These are phyloP conservation scores for Friedmanniomyces simplex DNA, from an alignment of 495 filamentous ascomycete species.

Conservation along the genomic window DNA sequence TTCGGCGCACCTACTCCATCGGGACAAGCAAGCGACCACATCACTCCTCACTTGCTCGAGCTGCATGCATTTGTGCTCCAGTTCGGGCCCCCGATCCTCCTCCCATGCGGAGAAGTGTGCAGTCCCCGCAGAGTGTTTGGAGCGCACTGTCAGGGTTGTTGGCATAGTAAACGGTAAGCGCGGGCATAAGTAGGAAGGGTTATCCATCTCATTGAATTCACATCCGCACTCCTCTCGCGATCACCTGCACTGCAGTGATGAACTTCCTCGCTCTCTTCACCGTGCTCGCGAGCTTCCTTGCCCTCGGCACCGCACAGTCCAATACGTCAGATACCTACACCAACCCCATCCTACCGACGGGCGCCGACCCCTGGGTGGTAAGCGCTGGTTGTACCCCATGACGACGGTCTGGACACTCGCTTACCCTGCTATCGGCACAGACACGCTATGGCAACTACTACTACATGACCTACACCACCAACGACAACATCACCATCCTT, in stretches of 20 bases:
- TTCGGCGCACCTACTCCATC: too few relatives aligned
- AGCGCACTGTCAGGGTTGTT: not conserved
- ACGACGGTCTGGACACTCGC: too few relatives aligned
- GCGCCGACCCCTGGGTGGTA: slow-evolving; percentile 25
- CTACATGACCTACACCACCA: slow-evolving; percentile 28
- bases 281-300: not conserved
- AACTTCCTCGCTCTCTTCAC: not conserved
- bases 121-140: not conserved
- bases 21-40: too few relatives aligned
- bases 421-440: too few relatives aligned
- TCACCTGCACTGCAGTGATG: not conserved
- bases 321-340: slow-evolving; percentile 20
- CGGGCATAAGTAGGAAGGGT: not conserved
- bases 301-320: not conserved
- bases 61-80: not conserved
- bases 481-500: slow-evolving; percentile 25
- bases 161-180: not conserved
- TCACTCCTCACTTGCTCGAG: not conserved
- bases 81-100: not conserved
- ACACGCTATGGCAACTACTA: slow-evolving; percentile 23
- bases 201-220: not conserved
- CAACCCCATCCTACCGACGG: slow-evolving; percentile 24
- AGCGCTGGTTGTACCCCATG: too few relatives aligned
- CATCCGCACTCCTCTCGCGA: not conserved
- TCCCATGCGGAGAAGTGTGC: not conserved